phyloP scores from a whole-genome alignment of 2,329 filamentous ascomycete genomes.

The Macrophomina tecta region DNA sequence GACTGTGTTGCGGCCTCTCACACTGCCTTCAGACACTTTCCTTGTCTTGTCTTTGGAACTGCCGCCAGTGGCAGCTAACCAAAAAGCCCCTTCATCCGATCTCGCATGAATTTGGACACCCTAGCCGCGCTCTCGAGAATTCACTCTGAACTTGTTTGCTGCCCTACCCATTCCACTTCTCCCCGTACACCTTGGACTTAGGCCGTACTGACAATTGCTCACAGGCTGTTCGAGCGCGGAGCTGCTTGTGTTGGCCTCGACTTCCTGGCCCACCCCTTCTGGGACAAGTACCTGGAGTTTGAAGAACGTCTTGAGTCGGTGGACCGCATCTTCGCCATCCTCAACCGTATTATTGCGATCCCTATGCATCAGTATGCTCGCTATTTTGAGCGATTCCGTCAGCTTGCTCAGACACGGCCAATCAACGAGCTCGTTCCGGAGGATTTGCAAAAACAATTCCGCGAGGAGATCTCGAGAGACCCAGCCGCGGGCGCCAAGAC shows the following conservation, averaged over 20 bases:
- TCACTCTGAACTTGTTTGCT: constrained; percentile 48
- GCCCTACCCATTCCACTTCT: constrained; percentile 44
- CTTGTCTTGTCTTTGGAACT: constrained; percentile 42
- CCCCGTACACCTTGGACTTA: constrained; percentile 32
- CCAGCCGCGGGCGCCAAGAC: constrained; percentile 57
- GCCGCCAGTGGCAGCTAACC: constrained; percentile 27
- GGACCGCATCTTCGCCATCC: constrained; percentile 83
- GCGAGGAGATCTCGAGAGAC: constrained; percentile 74
- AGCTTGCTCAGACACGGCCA: constrained; percentile 74
- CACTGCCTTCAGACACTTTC: constrained; percentile 51
- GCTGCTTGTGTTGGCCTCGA: constrained; percentile 85
- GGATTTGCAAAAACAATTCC: constrained; percentile 71
- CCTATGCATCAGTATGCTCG: constrained; percentile 95
- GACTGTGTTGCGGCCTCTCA: constrained; percentile 31
- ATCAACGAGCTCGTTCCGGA: constrained; percentile 73
- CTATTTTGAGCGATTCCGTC: constrained; percentile 90
- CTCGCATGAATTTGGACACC: constrained; percentile 26
- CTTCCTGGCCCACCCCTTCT: constrained; percentile 93
- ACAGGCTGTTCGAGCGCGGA: constrained; percentile 89
- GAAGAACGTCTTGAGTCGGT: constrained; percentile 87
- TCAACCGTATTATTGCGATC: constrained; percentile 82
- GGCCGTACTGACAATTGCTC: constrained; percentile 45
- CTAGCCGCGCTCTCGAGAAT: constrained; percentile 24
- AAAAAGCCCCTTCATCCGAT: constrained; percentile 24
- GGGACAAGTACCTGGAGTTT: constrained; percentile 98